Conservation (phyloP, 495 filamentous ascomycete genomes). For the Xylaria intraflava region DNA sequence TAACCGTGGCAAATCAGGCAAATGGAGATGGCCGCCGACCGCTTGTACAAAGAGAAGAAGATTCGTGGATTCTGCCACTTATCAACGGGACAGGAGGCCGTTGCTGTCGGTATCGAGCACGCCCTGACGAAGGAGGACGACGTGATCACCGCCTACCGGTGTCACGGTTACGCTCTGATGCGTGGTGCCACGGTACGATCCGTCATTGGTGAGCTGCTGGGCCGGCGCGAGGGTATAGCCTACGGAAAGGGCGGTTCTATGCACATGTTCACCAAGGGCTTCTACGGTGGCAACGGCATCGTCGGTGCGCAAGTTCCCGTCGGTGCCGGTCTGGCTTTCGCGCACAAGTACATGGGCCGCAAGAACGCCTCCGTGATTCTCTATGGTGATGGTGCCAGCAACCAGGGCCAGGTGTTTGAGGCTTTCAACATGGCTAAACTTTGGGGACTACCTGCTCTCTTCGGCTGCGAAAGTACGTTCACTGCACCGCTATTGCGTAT, state of each 20-base stretch:
- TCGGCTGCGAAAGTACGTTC: slow-evolving; percentile 92
- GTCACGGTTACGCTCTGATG: slow-evolving; percentile 97
- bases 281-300: slow-evolving; percentile 98
- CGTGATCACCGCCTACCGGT: slow-evolving; percentile 95
- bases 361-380: slow-evolving; percentile 80
- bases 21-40: slow-evolving; percentile 98
- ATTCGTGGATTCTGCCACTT: slow-evolving; percentile 99
- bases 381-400: slow-evolving; percentile 95
- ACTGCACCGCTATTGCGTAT: neutral
- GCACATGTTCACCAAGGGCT: slow-evolving; percentile 99
- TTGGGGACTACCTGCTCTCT: slow-evolving; percentile 91
- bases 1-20: slow-evolving; percentile 49
- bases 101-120: slow-evolving; percentile 94
- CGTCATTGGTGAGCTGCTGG: slow-evolving; percentile 94
- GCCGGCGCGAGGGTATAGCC: slow-evolving; percentile 90
- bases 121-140: slow-evolving; percentile 86
- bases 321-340: slow-evolving; percentile 93
- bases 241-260: slow-evolving; percentile 98
- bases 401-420: slow-evolving; percentile 99
- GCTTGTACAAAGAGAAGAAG: slow-evolving; percentile 99
- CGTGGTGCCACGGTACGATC: slow-evolving; percentile 84
- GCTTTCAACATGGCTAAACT: slow-evolving; percentile 99
- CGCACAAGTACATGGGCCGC: slow-evolving; percentile 84
- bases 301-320: slow-evolving; percentile 98
- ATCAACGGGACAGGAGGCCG: slow-evolving; percentile 95